A percentile compares a stretch with the other conserved stretches of the same genome.
Conservation (phyloP, 2,329 filamentous ascomycete genomes). For the Trichoderma gracile region DNA sequence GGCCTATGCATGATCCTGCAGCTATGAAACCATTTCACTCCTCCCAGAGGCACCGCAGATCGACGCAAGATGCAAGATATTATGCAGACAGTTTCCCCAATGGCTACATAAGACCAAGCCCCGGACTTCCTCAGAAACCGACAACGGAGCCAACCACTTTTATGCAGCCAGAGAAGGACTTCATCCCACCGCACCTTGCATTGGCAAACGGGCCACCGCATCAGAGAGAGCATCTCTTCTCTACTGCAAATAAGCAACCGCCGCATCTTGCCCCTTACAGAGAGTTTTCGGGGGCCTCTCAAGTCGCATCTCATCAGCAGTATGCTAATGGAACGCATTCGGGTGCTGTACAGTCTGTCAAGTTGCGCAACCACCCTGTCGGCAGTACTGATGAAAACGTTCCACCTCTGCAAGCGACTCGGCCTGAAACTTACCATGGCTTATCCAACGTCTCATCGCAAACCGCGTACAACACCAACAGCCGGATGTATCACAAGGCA, state of each 20-base stretch:
- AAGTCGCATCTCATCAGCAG: background rate
- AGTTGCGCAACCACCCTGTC: background rate
- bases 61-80: background rate
- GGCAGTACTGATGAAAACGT: background rate
- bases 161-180: constrained; percentile 20
- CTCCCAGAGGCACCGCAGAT: background rate
- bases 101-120: background rate
- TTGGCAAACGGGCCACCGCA: background rate
- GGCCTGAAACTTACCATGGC: background rate
- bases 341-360: background rate
- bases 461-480: background rate
- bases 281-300: constrained; percentile 1
- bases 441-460: constrained; percentile 3
- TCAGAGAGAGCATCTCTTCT: background rate
- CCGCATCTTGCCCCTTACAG: background rate
- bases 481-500: background rate
- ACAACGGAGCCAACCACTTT: background rate
- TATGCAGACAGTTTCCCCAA: background rate
- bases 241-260: background rate
- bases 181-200: background rate
- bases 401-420: background rate
- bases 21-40: background rate
- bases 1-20: background rate
- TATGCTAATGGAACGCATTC: background rate
- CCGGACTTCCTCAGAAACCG: background rate